Conservation (phyloP, 1,284 basidiomycete genomes). For the Heliocybe sulcata region DNA sequence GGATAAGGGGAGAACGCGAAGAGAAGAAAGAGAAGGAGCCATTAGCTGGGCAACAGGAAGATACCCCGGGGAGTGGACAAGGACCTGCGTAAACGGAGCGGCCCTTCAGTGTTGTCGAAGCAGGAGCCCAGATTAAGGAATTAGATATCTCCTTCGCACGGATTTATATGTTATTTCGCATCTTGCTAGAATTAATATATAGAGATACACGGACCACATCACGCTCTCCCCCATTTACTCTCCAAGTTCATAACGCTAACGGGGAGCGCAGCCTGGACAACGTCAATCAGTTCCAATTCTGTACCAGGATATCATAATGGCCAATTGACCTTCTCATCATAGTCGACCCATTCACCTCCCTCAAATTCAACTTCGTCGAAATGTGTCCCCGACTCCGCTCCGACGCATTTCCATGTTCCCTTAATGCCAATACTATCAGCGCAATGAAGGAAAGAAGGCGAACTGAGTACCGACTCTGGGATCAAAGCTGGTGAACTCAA, state of each 20-base stretch:
- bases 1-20: too few relatives aligned
- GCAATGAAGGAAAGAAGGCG: conserved; percentile 2
- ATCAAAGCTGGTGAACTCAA: conserved; percentile 71
- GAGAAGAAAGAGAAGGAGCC: background rate
- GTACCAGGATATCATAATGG: background rate
- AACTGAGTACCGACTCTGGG: conserved; percentile 36
- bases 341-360: conserved; percentile 72
- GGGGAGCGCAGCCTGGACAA: conserved; percentile 46
- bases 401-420: conserved; percentile 70
- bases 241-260: conserved; percentile 58
- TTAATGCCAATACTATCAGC: conserved; percentile 17
- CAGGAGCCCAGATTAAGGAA: background rate
- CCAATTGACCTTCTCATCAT: conserved; percentile 66
- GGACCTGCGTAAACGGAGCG: background rate
- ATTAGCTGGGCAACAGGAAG: background rate
- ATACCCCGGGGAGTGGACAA: background rate
- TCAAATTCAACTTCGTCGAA: conserved; percentile 61
- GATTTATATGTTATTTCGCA: background rate
- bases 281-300: background rate
- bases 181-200: background rate
- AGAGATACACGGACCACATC: conserved; percentile 3
- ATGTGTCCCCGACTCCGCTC: conserved; percentile 38
- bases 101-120: too few relatives aligned
- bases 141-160: background rate
- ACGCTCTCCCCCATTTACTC: conserved; percentile 61